phyloP scores from a whole-genome alignment of 257 asterid species.

The Lavandula angustifolia region DNA sequence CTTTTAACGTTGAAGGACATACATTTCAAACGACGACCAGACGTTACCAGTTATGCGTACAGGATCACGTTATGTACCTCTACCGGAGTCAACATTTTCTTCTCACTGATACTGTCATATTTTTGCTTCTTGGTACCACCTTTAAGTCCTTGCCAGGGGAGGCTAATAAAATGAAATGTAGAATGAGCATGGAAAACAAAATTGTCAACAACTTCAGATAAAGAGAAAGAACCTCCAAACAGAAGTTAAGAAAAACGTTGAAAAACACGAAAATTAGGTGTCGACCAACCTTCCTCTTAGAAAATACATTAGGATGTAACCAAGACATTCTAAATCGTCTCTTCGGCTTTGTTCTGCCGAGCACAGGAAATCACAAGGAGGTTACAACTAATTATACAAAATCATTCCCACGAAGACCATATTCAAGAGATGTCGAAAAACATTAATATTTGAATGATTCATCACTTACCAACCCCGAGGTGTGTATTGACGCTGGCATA shows the following conservation, averaged over 20 bases:
- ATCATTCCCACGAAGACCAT: conserved; percentile 25
- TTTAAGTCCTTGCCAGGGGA: conserved; percentile 97
- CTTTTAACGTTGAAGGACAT: conserved; percentile 1
- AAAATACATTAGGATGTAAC: conserved; percentile 93
- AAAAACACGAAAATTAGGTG: conserved; percentile 21
- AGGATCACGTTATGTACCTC: conserved; percentile 57
- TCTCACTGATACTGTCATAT: conserved; percentile 90
- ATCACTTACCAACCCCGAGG: conserved; percentile 87
- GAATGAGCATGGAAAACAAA: conserved; percentile 20
- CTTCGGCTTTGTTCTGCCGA: conserved; percentile 90
- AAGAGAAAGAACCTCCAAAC: not conserved
- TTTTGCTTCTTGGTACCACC: conserved; percentile 96
- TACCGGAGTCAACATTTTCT: conserved; percentile 84
- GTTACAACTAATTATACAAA: conserved; percentile 8
- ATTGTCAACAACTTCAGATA: conserved; percentile 16
- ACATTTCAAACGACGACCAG: conserved; percentile 14
- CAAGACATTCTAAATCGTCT: conserved; percentile 95
- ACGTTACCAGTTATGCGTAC: conserved; percentile 22
- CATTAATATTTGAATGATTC: conserved; percentile 16
- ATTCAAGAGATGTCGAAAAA: conserved; percentile 8
- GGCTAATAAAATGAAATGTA: conserved; percentile 49
- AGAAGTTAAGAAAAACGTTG: conserved; percentile 6
- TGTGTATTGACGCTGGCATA: conserved; percentile 96
- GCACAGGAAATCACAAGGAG: conserved; percentile 27
- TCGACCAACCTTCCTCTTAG: conserved; percentile 95